These are phyloP conservation scores for Sparassis latifolia DNA, from an alignment of 1,284 basidiomycete genomes.

Conservation along the genomic window DNA sequence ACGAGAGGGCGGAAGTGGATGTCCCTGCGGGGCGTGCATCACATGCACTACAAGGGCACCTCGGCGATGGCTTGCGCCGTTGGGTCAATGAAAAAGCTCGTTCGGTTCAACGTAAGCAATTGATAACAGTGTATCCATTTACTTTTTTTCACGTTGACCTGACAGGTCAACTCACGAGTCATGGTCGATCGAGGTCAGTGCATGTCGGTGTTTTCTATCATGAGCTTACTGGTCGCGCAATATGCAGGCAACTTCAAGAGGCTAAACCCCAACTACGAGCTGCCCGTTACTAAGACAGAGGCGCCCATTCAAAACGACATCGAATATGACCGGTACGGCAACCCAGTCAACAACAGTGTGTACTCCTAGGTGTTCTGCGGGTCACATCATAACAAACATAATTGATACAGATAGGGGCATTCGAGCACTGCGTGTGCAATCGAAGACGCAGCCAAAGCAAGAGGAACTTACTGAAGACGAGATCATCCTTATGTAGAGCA, in stretches of 20 bases:
- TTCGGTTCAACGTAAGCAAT: slow-evolving; percentile 39
- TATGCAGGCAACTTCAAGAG: slow-evolving; percentile 37
- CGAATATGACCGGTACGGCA: background rate
- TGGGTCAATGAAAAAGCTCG: slow-evolving; percentile 22
- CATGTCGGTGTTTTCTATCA: background rate
- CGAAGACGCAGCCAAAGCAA: slow-evolving; percentile 3
- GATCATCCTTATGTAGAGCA: slow-evolving; percentile 45
- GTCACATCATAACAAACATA: too few relatives aligned
- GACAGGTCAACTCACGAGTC: slow-evolving; percentile 30
- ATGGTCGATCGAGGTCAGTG: slow-evolving; percentile 47
- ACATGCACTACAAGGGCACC: slow-evolving; percentile 47
- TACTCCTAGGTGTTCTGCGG: background rate
- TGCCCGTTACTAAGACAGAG: slow-evolving; percentile 25
- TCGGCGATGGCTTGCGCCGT: slow-evolving; percentile 23
- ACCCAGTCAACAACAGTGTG: background rate
- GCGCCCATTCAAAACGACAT: background rate
- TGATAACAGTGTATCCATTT: background rate
- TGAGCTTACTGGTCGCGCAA: background rate
- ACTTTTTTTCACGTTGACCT: background rate
- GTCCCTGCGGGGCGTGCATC: slow-evolving; percentile 42
- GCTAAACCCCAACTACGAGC: slow-evolving; percentile 40
- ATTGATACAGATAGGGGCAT: slow-evolving; percentile 7
- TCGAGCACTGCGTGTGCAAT: slow-evolving; percentile 12
- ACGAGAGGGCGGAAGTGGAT: slow-evolving; percentile 48
- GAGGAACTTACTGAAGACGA: slow-evolving; percentile 40